Evolutionary conservation across 257 asterid genomes (phyloP), one percentile per base, ranked within the genome.

Genomic region (Scutellaria baicalensis): DNA sequence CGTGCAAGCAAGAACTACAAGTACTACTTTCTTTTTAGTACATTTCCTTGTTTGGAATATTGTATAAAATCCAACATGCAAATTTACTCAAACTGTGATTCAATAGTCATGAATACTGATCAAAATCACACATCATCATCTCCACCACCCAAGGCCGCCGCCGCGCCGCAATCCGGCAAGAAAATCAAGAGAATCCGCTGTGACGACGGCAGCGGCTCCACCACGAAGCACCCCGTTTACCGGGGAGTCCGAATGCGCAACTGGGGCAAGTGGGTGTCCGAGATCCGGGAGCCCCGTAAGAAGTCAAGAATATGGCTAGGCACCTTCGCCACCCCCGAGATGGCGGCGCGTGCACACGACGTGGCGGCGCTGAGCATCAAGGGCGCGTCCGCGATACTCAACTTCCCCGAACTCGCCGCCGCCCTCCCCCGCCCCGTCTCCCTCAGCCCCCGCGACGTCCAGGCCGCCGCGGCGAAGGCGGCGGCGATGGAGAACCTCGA

Each of bases 341-440:
- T 80, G 88, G 88, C 88, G 63, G 88, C 88, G 74, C 85, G 88
- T 80, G 88, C 88, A 0, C 88, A 83, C 63, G 88, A 83, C 72
- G 88, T 69, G 68, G 88, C 88, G 2, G 85, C 83, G 6, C 50
- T 80, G 6, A 78, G 80, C 82, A 73, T 83, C 33, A 83, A 83
- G 31, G 88, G 88, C 33, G 11, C 69, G 39, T 60, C 80, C 6
- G 83, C 81, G 5, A 64, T 54, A 0, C 80, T 83, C 45, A 83
- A 83, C 11, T 83, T 83, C 60, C 88, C 88, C 0, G 77, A 80
- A 0, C 78, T 78, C 23, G 81, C 81, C 16, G 67, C 61, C 0
- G 70, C 43, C 36, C 74, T 83, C 39, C 88, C 88, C 0, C 80
- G 85, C 9, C 88, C 88, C 0, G 83, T 49, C 43, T 80, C 88